Evolutionary conservation across 2,329 filamentous ascomycete species (phyloP).

Genomic region (Cryphonectria naterciae): DNA sequence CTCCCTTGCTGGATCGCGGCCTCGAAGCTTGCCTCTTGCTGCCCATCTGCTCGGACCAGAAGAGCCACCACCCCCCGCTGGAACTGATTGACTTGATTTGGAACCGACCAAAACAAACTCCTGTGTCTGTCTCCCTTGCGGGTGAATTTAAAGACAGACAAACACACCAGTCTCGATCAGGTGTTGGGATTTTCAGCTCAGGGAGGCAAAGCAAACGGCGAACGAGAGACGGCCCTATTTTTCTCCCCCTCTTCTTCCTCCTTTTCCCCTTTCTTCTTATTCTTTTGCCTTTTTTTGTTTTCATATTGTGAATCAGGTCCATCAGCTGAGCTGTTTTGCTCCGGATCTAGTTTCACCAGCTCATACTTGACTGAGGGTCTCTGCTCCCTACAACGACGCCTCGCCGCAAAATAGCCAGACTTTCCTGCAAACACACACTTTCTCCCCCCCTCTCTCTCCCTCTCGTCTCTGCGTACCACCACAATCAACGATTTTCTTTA

Average conservation of each 20-base stretch:
- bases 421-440: not conserved
- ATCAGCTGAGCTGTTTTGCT: not conserved
- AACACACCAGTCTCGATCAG: not conserved
- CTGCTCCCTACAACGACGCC: slow-evolving; percentile 7
- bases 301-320: slow-evolving; percentile 4
- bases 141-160: not conserved
- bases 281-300: not conserved
- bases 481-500: not conserved
- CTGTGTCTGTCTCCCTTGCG: slow-evolving; percentile 15
- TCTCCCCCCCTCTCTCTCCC: not conserved
- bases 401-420: not conserved
- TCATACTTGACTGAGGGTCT: slow-evolving; percentile 23
- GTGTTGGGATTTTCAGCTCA: not conserved
- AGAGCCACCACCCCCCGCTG: not conserved
- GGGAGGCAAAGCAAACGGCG: not conserved
- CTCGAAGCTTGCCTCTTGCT: not conserved
- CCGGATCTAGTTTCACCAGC: not conserved
- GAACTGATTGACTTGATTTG: not conserved
- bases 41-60: not conserved
- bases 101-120: not conserved
- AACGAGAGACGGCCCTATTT: not conserved
- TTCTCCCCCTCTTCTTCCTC: not conserved
- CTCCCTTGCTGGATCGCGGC: not conserved
- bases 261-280: too few relatives aligned
- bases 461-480: not conserved